Conservation (phyloP, 495 filamentous ascomycete genomes). For the Aspergillus coremiiformis region DNA sequence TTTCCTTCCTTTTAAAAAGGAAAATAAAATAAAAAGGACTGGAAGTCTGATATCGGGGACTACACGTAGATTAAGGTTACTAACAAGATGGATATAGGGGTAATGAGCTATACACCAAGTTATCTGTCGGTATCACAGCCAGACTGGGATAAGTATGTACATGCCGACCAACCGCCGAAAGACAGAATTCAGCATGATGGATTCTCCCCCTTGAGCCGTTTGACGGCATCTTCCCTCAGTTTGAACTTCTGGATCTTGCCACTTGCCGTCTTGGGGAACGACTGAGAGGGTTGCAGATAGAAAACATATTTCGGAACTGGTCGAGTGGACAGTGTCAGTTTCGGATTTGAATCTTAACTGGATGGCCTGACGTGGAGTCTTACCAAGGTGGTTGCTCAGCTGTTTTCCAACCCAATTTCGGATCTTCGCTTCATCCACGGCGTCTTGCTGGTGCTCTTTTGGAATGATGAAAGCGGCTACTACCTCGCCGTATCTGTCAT, state of each 20-base stretch:
- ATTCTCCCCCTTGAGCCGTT: constrained; percentile 30
- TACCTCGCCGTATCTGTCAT: constrained; percentile 76
- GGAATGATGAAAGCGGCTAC: constrained; percentile 77
- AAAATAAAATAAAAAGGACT: too few relatives aligned
- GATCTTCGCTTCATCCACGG: constrained; percentile 42
- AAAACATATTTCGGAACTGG: constrained; percentile 83
- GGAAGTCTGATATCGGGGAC: too few relatives aligned
- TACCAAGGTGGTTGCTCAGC: constrained; percentile 69
- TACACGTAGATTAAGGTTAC: too few relatives aligned
- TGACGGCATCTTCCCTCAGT: constrained; percentile 57
- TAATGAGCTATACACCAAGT: too few relatives aligned
- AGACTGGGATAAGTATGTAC: too few relatives aligned
- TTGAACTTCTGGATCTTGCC: constrained; percentile 98
- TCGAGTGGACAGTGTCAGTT: not conserved
- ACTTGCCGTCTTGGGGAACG: constrained; percentile 88
- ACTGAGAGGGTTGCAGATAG: constrained; percentile 50
- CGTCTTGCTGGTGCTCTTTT: constrained; percentile 14
- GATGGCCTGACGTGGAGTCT: constrained; percentile 7
- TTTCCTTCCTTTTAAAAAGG: too few relatives aligned
- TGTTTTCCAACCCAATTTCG: constrained; percentile 63
- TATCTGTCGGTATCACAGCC: too few relatives aligned
- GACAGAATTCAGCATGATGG: too few relatives aligned
- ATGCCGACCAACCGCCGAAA: too few relatives aligned
- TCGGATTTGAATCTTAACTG: not conserved
- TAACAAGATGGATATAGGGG: too few relatives aligned